These are phyloP conservation scores for Starmera stellimalicola DNA, from an alignment of 1,139 yeast species.

Conservation along the genomic window DNA sequence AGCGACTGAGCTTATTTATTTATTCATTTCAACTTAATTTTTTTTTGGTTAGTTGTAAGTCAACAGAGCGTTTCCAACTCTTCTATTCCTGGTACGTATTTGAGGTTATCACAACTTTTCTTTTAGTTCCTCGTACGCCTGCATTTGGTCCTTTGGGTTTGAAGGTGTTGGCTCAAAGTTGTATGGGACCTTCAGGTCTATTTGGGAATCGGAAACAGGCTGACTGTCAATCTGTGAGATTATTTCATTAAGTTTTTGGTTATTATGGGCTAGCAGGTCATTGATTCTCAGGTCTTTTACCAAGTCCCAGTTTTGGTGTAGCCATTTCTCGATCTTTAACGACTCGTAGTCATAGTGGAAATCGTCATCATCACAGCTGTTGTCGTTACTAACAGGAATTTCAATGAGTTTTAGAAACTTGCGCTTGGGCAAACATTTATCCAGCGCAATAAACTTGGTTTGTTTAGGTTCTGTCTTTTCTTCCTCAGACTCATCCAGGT, in stretches of 20 bases:
- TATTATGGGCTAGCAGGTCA: conserved; percentile 6
- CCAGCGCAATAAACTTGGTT: conserved; percentile 71
- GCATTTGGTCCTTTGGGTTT: conserved; percentile 12
- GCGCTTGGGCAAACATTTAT: conserved; percentile 67
- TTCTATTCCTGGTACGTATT: too few species aligned
- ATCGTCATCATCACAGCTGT: conserved; percentile 15
- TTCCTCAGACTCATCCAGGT: conserved; percentile 19
- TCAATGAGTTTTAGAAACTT: conserved; percentile 38
- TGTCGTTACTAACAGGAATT: conserved; percentile 25
- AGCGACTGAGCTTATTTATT: not conserved
- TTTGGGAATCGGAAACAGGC: conserved; percentile 2
- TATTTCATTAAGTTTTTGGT: conserved; percentile 8
- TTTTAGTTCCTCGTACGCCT: too few species aligned
- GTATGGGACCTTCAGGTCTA: conserved; percentile 4
- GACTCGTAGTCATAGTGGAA: conserved; percentile 37
- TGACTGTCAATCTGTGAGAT: conserved; percentile 8
- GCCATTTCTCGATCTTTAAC: conserved; percentile 33
- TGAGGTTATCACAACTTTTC: too few species aligned
- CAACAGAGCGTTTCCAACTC: too few species aligned
- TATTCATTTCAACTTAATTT: too few species aligned
- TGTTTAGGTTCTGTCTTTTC: conserved; percentile 9
- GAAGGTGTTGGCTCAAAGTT: conserved; percentile 7
- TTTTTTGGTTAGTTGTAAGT: too few species aligned
- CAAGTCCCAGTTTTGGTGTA: conserved; percentile 6
- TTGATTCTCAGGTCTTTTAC: conserved; percentile 7